Evolutionary conservation across 352 stramenopile species (phyloP).

Genomic region (Globisporangium parvum): DNA sequence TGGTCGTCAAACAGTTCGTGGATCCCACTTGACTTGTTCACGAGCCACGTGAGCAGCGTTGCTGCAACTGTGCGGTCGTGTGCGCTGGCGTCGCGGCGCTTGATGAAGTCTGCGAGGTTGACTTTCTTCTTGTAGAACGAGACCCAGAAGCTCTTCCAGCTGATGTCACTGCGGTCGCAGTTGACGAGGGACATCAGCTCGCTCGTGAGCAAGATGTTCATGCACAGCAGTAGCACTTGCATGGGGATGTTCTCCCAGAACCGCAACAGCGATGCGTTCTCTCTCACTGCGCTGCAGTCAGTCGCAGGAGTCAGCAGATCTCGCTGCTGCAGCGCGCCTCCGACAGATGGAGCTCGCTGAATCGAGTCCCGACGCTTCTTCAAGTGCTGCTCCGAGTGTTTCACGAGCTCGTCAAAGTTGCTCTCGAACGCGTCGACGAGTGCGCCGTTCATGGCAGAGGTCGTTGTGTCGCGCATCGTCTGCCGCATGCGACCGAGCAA

Average conservation of each 20-base stretch:
- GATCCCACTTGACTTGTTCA: constrained; percentile 43
- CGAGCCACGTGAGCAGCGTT: constrained; percentile 38
- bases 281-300: not conserved
- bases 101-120: constrained; percentile 40
- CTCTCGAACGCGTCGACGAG: constrained; percentile 34
- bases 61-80: constrained; percentile 32
- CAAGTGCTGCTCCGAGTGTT: constrained; percentile 9
- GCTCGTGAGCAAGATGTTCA: constrained; percentile 53
- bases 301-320: not conserved
- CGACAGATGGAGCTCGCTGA: not conserved
- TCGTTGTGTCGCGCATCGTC: constrained; percentile 29
- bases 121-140: constrained; percentile 36
- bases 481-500: constrained; percentile 31
- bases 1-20: constrained; percentile 44
- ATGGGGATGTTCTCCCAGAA: constrained; percentile 39
- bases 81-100: constrained; percentile 16
- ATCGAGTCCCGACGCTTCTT: constrained; percentile 6
- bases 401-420: constrained; percentile 37
- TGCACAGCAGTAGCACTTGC: constrained; percentile 47
- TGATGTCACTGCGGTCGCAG: constrained; percentile 26
- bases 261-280: not conserved
- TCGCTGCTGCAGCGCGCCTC: not conserved
- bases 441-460: constrained; percentile 22
- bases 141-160: constrained; percentile 46
- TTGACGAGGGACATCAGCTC: constrained; percentile 36